A percentile compares a stretch with the other conserved stretches of the same genome.
Evolutionary conservation across 805 yeast species (phyloP).

Genomic region (Pichia manshurica): DNA sequence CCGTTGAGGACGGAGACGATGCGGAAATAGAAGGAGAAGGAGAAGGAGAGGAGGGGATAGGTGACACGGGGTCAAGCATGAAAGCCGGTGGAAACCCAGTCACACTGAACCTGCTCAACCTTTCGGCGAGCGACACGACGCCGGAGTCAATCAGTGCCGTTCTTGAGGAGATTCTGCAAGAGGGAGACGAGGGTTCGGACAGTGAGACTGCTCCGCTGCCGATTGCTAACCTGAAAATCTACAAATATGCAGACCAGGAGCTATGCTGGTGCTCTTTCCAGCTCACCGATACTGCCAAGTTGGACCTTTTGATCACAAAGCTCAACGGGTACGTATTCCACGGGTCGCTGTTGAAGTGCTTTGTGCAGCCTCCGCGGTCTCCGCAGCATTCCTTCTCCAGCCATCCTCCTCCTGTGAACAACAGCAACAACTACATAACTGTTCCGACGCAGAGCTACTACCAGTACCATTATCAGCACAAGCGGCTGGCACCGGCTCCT

Average conservation of each 20-base stretch:
- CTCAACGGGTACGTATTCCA: slow-evolving; percentile 20
- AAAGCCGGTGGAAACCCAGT: background rate
- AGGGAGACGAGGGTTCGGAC: background rate
- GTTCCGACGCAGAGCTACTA: no score
- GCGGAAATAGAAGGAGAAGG: no score
- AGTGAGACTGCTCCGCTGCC: background rate
- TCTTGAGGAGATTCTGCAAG: background rate
- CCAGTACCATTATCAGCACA: no score
- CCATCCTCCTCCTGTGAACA: no score
- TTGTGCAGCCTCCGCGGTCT: slow-evolving; percentile 7
- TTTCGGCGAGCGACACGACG: background rate
- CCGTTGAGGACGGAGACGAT: no score
- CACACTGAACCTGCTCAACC: background rate
- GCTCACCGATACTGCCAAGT: slow-evolving; percentile 10
- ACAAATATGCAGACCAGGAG: slow-evolving; percentile 19
- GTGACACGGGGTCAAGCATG: no score
- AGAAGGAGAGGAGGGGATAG: no score
- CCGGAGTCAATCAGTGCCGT: background rate
- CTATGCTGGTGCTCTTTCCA: slow-evolving; percentile 20
- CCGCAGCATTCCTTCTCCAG: background rate
- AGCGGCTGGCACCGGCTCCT: no score
- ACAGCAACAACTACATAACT: no score
- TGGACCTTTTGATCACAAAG: slow-evolving; percentile 12
- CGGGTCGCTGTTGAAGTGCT: slow-evolving; percentile 16
- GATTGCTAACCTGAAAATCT: slow-evolving; percentile 16